phyloP scores from a whole-genome alignment of 495 filamentous ascomycete species.

The Neurospora sp. region DNA sequence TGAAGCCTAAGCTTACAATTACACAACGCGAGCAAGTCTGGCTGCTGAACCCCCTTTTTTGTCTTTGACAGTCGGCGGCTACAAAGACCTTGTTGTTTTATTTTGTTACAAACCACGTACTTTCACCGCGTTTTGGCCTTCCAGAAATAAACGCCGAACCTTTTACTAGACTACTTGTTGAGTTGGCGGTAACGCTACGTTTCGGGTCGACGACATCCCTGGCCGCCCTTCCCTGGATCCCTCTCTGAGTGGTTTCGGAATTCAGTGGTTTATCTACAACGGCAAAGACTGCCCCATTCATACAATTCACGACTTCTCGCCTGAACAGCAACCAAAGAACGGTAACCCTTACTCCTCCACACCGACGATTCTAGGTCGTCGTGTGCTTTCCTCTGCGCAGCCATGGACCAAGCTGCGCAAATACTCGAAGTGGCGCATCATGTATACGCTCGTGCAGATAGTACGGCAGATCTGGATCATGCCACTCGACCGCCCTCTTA shows the following conservation, averaged over 20 bases:
- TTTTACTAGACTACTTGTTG: neutral
- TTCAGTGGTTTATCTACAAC: neutral
- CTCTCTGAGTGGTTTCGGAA: neutral
- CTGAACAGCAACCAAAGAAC: neutral
- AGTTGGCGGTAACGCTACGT: neutral
- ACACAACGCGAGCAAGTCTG: neutral
- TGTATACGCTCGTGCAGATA: slow-evolving; percentile 31
- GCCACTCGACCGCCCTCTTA: slow-evolving; percentile 40
- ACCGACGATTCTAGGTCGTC: slow-evolving; percentile 12
- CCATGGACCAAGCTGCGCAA: slow-evolving; percentile 33
- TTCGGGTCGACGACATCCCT: neutral
- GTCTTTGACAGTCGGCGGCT: neutral
- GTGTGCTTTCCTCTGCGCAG: slow-evolving; percentile 7
- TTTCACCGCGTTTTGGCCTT: neutral
- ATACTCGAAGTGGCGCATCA: slow-evolving; percentile 30
- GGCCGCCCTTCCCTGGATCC: neutral
- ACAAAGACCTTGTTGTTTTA: neutral
- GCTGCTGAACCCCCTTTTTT: neutral
- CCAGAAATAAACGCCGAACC: neutral
- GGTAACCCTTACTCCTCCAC: neutral
- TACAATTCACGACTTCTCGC: neutral
- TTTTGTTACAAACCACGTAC: neutral
- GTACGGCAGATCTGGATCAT: slow-evolving; percentile 3
- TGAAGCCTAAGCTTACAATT: neutral
- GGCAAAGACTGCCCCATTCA: neutral